phyloP scores from a whole-genome alignment of 202 grass and related monocot genomes.

The Carex arenaria region DNA sequence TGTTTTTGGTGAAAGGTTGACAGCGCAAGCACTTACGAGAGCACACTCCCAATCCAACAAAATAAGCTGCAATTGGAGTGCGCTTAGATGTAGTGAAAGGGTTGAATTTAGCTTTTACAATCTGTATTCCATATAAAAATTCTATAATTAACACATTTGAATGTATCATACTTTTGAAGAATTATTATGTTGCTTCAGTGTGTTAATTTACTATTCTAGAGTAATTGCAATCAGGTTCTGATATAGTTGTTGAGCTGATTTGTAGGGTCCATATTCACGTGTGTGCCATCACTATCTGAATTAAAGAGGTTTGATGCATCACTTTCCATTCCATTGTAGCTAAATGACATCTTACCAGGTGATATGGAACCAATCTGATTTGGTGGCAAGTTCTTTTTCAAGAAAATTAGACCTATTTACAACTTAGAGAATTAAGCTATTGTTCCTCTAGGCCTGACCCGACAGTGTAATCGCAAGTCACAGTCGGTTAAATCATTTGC shows the following conservation, averaged over 20 bases:
- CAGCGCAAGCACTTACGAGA: neutral
- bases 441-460: neutral
- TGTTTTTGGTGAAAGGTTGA: neutral
- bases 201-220: neutral
- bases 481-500: constrained; percentile 1
- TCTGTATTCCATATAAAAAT: neutral
- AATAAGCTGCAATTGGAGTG: neutral
- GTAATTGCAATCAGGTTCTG: neutral
- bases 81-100: neutral
- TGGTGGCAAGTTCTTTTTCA: constrained; percentile 9
- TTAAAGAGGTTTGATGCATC: neutral
- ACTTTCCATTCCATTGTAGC: neutral
- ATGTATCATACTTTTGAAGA: neutral
- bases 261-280: neutral
- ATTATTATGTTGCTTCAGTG: neutral
- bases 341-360: constrained; percentile 1
- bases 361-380: neutral
- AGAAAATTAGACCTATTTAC: neutral
- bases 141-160: neutral
- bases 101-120: neutral
- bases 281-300: constrained; percentile 3
- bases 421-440: neutral
- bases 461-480: neutral
- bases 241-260: constrained; percentile 16
- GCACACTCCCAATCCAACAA: neutral